A percentile compares a stretch with the other conserved stretches of the same genome.
phyloP scores from a whole-genome alignment of 768 basidiomycete genomes.

The Psilocybe subaeruginosa region DNA sequence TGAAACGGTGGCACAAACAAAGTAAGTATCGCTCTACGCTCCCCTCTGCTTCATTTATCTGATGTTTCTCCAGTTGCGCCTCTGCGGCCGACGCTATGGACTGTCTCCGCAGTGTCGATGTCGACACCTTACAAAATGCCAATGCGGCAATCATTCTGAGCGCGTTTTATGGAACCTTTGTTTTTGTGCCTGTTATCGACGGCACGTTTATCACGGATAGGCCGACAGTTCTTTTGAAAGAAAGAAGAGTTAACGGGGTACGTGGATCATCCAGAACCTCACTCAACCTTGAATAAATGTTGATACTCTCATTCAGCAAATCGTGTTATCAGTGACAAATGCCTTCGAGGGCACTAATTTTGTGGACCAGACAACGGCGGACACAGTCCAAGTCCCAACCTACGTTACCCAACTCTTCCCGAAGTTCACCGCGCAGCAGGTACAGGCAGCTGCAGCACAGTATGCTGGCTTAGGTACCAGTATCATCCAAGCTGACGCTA shows the following conservation, averaged over 20 bases:
- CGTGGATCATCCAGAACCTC: not conserved
- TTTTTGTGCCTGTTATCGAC: slow-evolving; percentile 51
- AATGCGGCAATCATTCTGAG: slow-evolving; percentile 33
- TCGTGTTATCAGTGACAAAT: slow-evolving; percentile 42
- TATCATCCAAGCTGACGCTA: slow-evolving; percentile 33
- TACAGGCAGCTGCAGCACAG: slow-evolving; percentile 24
- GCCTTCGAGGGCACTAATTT: slow-evolving; percentile 39
- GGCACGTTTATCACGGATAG: slow-evolving; percentile 47
- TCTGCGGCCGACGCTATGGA: slow-evolving; percentile 33
- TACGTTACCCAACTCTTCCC: slow-evolving; percentile 46
- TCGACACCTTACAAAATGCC: slow-evolving; percentile 30
- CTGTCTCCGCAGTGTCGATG: slow-evolving; percentile 43
- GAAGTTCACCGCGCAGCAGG: slow-evolving; percentile 29
- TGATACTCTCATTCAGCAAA: slow-evolving; percentile 22
- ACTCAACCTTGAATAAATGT: not conserved
- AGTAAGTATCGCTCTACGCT: not conserved
- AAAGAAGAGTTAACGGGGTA: slow-evolving; percentile 20
- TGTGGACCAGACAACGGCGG: slow-evolving; percentile 32
- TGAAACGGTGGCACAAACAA: slow-evolving; percentile 5
- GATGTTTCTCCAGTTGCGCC: slow-evolving; percentile 33
- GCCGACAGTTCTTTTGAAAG: slow-evolving; percentile 37
- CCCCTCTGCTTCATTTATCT: too few species aligned
- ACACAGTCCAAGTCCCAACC: slow-evolving; percentile 26
- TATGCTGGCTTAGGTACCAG: slow-evolving; percentile 37
- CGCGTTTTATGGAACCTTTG: slow-evolving; percentile 42